These are phyloP conservation scores for Teunomyces barrocoloradensis DNA, from an alignment of 805 yeast genomes.

Conservation along the genomic window DNA sequence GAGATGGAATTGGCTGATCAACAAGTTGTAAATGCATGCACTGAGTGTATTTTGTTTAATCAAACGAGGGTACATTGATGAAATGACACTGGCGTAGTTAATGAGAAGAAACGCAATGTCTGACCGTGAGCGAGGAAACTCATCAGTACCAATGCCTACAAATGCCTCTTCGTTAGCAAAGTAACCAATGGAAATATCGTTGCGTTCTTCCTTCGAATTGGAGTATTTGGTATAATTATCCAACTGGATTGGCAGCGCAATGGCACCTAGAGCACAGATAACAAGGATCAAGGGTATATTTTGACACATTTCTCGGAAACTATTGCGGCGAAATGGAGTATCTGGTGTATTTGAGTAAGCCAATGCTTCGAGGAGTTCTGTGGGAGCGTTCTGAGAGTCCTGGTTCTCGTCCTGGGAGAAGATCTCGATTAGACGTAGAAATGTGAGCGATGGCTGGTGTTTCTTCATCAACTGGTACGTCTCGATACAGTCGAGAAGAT, in stretches of 20 bases:
- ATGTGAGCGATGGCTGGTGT: slow-evolving; percentile 18
- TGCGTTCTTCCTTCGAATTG: slow-evolving; percentile 28
- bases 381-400: no score
- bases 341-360: slow-evolving; percentile 15
- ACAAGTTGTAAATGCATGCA: slow-evolving; percentile 18
- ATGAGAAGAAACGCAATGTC: slow-evolving; percentile 21
- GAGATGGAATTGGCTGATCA: slow-evolving; percentile 28
- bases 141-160: slow-evolving; percentile 2
- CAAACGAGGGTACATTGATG: slow-evolving; percentile 20
- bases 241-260: slow-evolving; percentile 29
- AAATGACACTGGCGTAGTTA: slow-evolving; percentile 20
- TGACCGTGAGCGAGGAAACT: slow-evolving; percentile 17
- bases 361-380: slow-evolving; percentile 14
- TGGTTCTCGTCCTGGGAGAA: slow-evolving; percentile 1
- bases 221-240: slow-evolving; percentile 30
- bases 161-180: slow-evolving; percentile 9
- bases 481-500: slow-evolving; percentile 29
- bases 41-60: slow-evolving; percentile 14
- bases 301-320: slow-evolving; percentile 19
- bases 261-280: slow-evolving; percentile 32
- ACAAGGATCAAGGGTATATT: slow-evolving; percentile 25
- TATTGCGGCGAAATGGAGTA: slow-evolving; percentile 14
- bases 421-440: slow-evolving; percentile 15
- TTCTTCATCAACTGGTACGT: slow-evolving; percentile 19
- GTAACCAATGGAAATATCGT: slow-evolving; percentile 18